These are phyloP conservation scores for Backusella sp. DNA, from an alignment of 192 early-diverging fungal species.

Conservation along the genomic window DNA sequence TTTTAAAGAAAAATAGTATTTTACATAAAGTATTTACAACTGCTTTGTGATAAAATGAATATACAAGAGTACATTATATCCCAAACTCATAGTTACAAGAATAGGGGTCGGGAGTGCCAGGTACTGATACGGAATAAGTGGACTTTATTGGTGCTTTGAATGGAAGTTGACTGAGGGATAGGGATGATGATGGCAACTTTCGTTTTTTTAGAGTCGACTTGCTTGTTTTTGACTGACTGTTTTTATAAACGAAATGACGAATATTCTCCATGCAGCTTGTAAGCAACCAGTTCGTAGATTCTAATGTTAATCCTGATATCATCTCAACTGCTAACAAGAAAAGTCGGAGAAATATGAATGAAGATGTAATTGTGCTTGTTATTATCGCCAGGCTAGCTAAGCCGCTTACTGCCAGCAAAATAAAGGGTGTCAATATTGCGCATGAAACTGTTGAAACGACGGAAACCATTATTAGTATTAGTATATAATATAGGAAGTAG, in stretches of 20 bases:
- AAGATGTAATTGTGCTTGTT: slow-evolving; percentile 22
- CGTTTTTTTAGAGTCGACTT: background rate
- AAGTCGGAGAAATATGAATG: slow-evolving; percentile 17
- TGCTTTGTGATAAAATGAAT: background rate
- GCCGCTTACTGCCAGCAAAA: background rate
- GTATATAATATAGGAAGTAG: background rate
- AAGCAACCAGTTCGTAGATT: slow-evolving; percentile 21
- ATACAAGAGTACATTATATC: slow-evolving; percentile 6
- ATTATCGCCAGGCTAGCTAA: slow-evolving; percentile 12
- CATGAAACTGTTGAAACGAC: slow-evolving; percentile 7
- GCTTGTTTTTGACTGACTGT: background rate
- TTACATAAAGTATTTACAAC: slow-evolving; percentile 1
- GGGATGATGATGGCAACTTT: background rate
- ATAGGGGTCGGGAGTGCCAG: slow-evolving; percentile 9
- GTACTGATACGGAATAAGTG: slow-evolving; percentile 15
- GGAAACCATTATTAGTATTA: background rate
- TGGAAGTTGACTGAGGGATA: slow-evolving; percentile 14
- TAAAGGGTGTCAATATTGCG: slow-evolving; percentile 6
- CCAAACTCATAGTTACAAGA: slow-evolving; percentile 8
- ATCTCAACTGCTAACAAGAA: slow-evolving; percentile 14
- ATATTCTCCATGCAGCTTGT: background rate
- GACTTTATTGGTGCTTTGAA: slow-evolving; percentile 13
- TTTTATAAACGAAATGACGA: slow-evolving; percentile 1
- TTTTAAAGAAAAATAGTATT: background rate
- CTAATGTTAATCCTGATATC: slow-evolving; percentile 11